Base-by-base conservation (phyloP, 1,284 basidiomycete genomes). In the Thecaphora thlaspeos region DNA sequence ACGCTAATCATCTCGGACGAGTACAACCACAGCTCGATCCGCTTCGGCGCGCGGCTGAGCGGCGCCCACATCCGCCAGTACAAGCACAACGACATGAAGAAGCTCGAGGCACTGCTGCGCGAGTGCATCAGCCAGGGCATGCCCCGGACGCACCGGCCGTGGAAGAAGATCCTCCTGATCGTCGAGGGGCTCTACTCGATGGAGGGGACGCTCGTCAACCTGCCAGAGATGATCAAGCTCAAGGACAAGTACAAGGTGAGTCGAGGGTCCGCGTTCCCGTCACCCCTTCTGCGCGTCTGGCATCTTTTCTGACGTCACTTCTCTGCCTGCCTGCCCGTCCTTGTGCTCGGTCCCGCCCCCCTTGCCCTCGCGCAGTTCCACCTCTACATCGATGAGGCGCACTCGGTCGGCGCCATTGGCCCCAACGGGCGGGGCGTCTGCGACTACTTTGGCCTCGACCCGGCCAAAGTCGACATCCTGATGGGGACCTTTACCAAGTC, bases 401-500 rank as follows among this genome's bases (percentile, higher is more conserved):
- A 99, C 79, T 97, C 94, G 3, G 87, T 98, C 66, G 94, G 95
- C 59, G 94, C 92, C 1, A 83, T 98, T 37, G 94, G 94, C 32
- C 90, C 92, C 9, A 85, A 89, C 68, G 94, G 94, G 10, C 89
- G 94, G 41, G 94, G 94, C 63, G 90, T 98, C 4, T 87, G 87
- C 56, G 93, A 99, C 79, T 99, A 96, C 82, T 99, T 94, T 79
- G 86, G 86, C 51, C 81, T 97, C 59, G 82, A 90, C 71, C 91
- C 93, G 2, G 82, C 83, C 11, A 83, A 84, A 32, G 83, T 97
- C 57, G 94, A 98, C 77, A 85, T 99, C 62, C 85, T 96, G 62
- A 99, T 99, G 94, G 94, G 94, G 51, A 99, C 94, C 0, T 95
- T 99, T 78, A 98, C 94, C 36, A 98, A 98, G 80, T 96, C 93